Evolutionary conservation across 305 asterid genomes (phyloP).

Genomic region (Solanum hybrid): DNA sequence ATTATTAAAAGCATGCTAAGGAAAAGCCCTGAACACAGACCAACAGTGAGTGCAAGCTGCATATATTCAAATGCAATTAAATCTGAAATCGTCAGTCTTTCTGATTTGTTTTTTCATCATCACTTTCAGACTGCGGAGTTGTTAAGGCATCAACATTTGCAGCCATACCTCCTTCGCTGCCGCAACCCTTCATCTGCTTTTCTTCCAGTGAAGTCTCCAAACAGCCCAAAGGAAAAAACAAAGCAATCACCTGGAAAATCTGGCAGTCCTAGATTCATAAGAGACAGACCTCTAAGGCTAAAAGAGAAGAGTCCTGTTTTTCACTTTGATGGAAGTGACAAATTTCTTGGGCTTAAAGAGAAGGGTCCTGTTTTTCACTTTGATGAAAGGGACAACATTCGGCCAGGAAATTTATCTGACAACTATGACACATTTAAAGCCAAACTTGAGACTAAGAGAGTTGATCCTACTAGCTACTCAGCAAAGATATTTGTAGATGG

Average conservation of each 20-base stretch:
- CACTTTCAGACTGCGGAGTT: slow-evolving; percentile 81
- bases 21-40: slow-evolving; percentile 86
- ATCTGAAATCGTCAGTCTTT: not conserved
- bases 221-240: slow-evolving; percentile 38
- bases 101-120: not conserved
- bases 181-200: slow-evolving; percentile 66
- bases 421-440: slow-evolving; percentile 35
- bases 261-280: slow-evolving; percentile 29
- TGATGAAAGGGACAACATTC: slow-evolving; percentile 32
- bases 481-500: slow-evolving; percentile 48
- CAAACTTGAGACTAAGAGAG: slow-evolving; percentile 64
- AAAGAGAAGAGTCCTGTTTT: slow-evolving; percentile 45
- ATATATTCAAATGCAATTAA: not conserved
- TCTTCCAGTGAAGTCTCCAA: slow-evolving; percentile 87
- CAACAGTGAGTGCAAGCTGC: slow-evolving; percentile 48
- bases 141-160: slow-evolving; percentile 81
- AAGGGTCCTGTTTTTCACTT: slow-evolving; percentile 42
- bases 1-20: slow-evolving; percentile 89
- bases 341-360: slow-evolving; percentile 33
- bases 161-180: slow-evolving; percentile 73
- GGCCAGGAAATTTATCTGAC: slow-evolving; percentile 31
- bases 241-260: slow-evolving; percentile 47
- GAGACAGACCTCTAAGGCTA: slow-evolving; percentile 29
- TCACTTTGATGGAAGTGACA: slow-evolving; percentile 25
- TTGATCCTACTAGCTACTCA: slow-evolving; percentile 68